Conservation (phyloP, 345 rosid species). For the Erysimum cheiranthoides region DNA sequence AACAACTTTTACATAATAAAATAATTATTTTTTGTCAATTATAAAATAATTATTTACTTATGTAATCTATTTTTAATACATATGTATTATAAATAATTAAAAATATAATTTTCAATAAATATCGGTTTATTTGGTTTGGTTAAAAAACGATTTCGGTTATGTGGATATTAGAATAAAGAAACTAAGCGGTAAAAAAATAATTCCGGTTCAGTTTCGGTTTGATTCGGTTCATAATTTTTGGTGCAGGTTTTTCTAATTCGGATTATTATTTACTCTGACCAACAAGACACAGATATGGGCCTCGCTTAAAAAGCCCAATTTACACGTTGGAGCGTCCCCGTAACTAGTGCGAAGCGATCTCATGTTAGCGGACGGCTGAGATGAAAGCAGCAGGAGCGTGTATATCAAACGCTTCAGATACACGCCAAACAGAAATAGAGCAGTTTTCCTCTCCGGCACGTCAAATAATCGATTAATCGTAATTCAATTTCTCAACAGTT, state of each 20-base stretch:
- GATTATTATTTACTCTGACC: not conserved
- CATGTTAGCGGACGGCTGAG: no score
- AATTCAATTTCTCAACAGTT: not conserved
- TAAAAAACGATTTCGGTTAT: not conserved
- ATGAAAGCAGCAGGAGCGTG: no score
- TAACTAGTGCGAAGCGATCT: no score
- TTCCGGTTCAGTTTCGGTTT: not conserved
- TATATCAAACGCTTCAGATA: not conserved
- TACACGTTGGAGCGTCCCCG: no score
- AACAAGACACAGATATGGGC: conserved; percentile 31
- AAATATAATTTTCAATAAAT: no score
- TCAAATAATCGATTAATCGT: conserved; percentile 19
- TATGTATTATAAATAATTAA: no score
- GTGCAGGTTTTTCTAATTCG: no score
- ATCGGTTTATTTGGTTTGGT: no score
- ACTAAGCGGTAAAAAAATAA: not conserved
- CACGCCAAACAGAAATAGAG: not conserved
- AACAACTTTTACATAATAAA: no score
- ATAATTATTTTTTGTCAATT: not conserved
- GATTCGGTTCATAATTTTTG: not conserved
- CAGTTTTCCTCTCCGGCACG: conserved; percentile 40
- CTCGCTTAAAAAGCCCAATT: conserved; percentile 8
- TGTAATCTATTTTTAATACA: no score
- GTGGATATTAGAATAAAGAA: no score
- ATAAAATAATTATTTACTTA: not conserved